Base-by-base conservation (phyloP, 768 basidiomycete genomes). In the Crassisporium funariophilum region DNA sequence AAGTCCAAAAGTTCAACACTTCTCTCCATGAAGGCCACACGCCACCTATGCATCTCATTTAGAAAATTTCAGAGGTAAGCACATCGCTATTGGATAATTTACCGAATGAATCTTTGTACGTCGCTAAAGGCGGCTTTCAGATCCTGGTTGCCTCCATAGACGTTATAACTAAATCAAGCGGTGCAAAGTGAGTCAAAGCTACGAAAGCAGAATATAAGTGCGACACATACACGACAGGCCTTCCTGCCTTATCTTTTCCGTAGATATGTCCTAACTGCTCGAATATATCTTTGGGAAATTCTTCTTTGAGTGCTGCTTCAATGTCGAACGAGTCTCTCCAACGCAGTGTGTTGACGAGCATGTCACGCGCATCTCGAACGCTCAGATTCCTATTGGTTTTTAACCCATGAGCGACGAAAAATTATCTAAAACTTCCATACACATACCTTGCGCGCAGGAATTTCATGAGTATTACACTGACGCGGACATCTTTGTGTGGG, bases 381-480 rank as follows among this genome's bases (percentile, higher is more conserved):
- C 73, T 76, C 54, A 86, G 66, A 43, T 82, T 73, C 55, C 85
- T 83, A 31, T 20, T 11, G 24, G 10, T 4, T 36, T 13, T 12
- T 39, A 38, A 35, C 21, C 16, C 23, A 16, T 13, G 2, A 29
- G 21, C 40, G 8, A 31, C 19, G 21, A 16, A 23, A 29, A 8
- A 11, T 9, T 22, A 6, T 23, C 23, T 7, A 24, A 15, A 36
- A n/a, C n/a, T n/a, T n/a, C n/a, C n/a, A 5, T 11, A 16, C 12
- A 40, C 46, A n/a, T 55, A 83, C 86, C 86, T 79, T 4, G 90
- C 90, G 46, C 86, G 77, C 22, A 90, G 68, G 71, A 91, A 92
- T 60, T 91, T 91, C 78, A 91, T 81, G 27, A 92, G 72, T 7
- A 91, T 58, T 23, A 91, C 87, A 57, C 86, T 89, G 48, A 81